Evolutionary conservation across 2,329 filamentous ascomycete genomes (phyloP), one percentile per base, ranked within the genome.

Genomic region (Daldinia sp.): DNA sequence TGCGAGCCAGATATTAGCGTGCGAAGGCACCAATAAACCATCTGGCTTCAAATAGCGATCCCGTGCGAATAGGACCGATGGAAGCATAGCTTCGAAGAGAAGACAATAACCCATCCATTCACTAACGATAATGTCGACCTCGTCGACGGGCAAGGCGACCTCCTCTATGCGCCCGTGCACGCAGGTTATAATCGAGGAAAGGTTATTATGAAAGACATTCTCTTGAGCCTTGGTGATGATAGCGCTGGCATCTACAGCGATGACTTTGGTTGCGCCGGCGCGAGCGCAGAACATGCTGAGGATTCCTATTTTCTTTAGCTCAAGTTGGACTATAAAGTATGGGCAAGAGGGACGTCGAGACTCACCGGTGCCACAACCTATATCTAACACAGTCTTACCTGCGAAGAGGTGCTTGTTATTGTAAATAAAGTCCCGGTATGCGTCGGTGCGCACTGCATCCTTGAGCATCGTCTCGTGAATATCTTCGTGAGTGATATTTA

Each of bases 71-170:
- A 98, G 84, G 19, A 98, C 92, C 49, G 92, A 96, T 67, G 95
- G 93, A 25, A 98, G 87, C 94, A 98, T 98, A 58, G 93, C 93
- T 78, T 98, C 94, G 77, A 96, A 98, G 4, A 97, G 84, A 15
- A 97, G 84, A 67, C 90, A 92, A 76, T 98, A 98, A 27, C 94
- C 94, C 94, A 98, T 98, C 94, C 94, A 98, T 77, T 98, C 94
- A 62, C 92, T 96, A 63, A 98, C 90, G 74, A 98, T 97, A 72
- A 98, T 90, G 78, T 98, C 94, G 45, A 97, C 94, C 73, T 94
- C 82, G 55, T 87, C 82, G 6, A 94, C 89, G 1, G 91, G 93
- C 19, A 93, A 83, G 58, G 79, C 83, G 57, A 96, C 91, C 69
- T 97, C 93, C 76, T 98, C 94, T 63, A 97, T 91, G 73, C 92